A percentile compares a stretch with the other conserved stretches of the same genome.
Conservation (phyloP, 2,329 filamentous ascomycete species). For the Hypoxylon sp. region DNA sequence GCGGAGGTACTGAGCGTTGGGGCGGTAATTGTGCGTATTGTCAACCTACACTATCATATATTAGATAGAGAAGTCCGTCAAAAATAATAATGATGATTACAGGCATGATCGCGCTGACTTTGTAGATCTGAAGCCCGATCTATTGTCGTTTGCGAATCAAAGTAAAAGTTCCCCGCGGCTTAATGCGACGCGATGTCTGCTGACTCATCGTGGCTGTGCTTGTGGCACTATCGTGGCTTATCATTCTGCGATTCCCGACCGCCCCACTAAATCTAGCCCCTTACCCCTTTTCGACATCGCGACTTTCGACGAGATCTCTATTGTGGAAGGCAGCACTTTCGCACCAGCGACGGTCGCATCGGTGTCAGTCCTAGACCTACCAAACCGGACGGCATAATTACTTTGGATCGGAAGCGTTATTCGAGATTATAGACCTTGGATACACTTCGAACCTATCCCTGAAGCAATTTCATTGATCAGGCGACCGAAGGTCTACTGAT, state of each 20-base stretch:
- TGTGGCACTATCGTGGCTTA: background rate
- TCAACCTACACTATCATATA: background rate
- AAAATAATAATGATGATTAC: too few species aligned
- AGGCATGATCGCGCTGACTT: background rate
- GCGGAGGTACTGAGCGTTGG: background rate
- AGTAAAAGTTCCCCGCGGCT: background rate
- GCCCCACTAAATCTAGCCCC: too few species aligned
- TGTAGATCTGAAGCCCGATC: too few species aligned
- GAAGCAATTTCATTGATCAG: background rate
- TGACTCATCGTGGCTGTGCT: background rate
- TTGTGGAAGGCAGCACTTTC: too few species aligned
- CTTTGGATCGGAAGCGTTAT: too few species aligned
- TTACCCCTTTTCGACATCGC: background rate
- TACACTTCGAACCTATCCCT: background rate
- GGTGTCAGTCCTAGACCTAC: too few species aligned
- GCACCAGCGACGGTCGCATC: too few species aligned
- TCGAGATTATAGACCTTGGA: too few species aligned
- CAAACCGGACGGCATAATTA: too few species aligned
- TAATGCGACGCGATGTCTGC: background rate
- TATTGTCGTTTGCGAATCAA: too few species aligned
- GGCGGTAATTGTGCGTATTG: background rate
- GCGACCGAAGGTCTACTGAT: background rate
- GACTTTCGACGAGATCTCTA: background rate
- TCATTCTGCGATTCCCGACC: background rate
- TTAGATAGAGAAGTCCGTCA: too few species aligned